phyloP scores from a whole-genome alignment of 306 rosid genomes.

The Sophora flavescens region DNA sequence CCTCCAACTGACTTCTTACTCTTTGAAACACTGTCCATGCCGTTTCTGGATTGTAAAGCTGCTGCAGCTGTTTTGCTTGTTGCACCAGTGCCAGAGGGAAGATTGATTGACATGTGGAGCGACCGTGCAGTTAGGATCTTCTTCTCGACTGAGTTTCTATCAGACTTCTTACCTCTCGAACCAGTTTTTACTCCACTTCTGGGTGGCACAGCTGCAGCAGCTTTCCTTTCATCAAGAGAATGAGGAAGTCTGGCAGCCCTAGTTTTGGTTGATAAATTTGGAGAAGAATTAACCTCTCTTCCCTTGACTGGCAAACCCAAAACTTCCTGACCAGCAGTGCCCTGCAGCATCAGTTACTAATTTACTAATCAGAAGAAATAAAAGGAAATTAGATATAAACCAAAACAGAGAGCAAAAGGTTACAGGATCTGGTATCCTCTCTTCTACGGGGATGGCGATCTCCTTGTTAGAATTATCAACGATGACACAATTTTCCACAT shows the following conservation, averaged over 20 bases:
- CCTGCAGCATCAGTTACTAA: constrained; percentile 55
- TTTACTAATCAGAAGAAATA: constrained; percentile 20
- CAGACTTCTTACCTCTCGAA: constrained; percentile 50
- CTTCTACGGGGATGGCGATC: constrained; percentile 41
- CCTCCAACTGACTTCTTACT: constrained; percentile 53
- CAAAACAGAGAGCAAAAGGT: constrained; percentile 21
- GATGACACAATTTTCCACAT: constrained; percentile 36
- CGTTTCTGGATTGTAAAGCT: constrained; percentile 38
- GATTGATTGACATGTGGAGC: constrained; percentile 65
- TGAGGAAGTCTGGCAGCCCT: constrained; percentile 41
- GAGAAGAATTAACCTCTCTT: constrained; percentile 52
- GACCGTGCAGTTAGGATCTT: constrained; percentile 55
- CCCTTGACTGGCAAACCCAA: constrained; percentile 51
- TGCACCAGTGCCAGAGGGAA: constrained; percentile 50
- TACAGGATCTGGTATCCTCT: constrained; percentile 51
- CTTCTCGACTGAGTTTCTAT: constrained; percentile 48
- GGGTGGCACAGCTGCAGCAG: constrained; percentile 16
- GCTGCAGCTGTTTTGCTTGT: constrained; percentile 49
- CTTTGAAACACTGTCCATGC: constrained; percentile 43
- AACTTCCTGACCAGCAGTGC: constrained; percentile 43
- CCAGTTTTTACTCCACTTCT: constrained; percentile 33
- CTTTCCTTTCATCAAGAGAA: constrained; percentile 50
- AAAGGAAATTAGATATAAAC: constrained; percentile 33
- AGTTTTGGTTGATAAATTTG: constrained; percentile 48
- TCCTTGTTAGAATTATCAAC: constrained; percentile 44